Percentiles rank a stretch among this genome's conserved stretches.
These are phyloP conservation scores for Dioscorea cayenensis DNA, from an alignment of 116 monocot genomes.

Conservation along the genomic window DNA sequence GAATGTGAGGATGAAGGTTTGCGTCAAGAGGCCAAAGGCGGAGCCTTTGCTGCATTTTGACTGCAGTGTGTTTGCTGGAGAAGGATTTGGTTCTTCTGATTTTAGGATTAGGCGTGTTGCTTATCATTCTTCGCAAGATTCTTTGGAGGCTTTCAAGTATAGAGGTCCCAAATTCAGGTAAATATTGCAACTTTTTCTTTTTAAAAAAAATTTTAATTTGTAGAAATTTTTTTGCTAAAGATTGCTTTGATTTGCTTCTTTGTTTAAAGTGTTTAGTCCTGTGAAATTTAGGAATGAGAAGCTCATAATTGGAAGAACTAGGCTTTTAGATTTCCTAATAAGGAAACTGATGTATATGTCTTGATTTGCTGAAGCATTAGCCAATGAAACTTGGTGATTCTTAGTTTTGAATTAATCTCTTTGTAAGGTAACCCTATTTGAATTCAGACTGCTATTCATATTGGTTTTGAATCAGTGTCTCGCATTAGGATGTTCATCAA, in stretches of 20 bases:
- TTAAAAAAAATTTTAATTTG: not conserved
- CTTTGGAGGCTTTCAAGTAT: slow-evolving; percentile 15
- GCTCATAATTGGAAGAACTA: no score
- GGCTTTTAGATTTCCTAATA: no score
- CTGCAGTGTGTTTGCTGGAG: slow-evolving; percentile 12
- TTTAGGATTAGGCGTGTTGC: slow-evolving; percentile 12
- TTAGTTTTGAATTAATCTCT: no score
- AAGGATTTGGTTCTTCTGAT: slow-evolving; percentile 8
- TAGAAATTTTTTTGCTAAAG: not conserved
- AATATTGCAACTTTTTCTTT: not conserved
- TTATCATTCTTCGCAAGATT: slow-evolving; percentile 22
- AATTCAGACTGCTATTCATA: no score
- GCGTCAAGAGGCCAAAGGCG: slow-evolving; percentile 25
- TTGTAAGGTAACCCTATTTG: no score
- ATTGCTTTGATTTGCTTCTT: not conserved
- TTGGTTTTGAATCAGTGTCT: no score
- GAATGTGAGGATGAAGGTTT: slow-evolving; percentile 48
- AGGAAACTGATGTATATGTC: no score
- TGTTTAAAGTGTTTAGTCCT: not conserved
- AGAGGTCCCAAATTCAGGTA: slow-evolving; percentile 32
- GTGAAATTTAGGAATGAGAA: no score
- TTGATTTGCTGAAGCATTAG: no score
- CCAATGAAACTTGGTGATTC: no score
- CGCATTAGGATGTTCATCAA: no score
- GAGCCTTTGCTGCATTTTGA: slow-evolving; percentile 34